Conservation (phyloP, 179 eudicot species). For the Gypsophila paniculata region DNA sequence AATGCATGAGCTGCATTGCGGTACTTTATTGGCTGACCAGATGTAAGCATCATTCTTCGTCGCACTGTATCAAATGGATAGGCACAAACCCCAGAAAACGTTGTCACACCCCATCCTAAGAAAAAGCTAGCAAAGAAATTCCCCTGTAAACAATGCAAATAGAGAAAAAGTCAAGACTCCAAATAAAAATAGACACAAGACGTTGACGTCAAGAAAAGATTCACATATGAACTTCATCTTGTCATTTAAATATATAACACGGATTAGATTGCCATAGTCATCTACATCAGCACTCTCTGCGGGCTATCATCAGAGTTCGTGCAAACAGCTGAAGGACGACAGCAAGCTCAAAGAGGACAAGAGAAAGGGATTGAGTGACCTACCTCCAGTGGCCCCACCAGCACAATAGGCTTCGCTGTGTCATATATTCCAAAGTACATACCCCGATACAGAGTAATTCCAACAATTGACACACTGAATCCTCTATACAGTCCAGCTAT, state of each 20-base stretch:
- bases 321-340: neutral
- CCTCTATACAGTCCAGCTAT: constrained; percentile 82
- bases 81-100: constrained; percentile 83
- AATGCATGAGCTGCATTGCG: constrained; percentile 64
- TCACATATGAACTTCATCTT: no score
- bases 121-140: constrained; percentile 85
- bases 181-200: no score
- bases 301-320: no score
- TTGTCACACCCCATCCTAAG: constrained; percentile 93
- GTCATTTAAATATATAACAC: no score
- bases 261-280: no score
- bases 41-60: constrained; percentile 97
- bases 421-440: constrained; percentile 95
- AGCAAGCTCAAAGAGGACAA: neutral
- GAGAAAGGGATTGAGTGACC: constrained; percentile 11
- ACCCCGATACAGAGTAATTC: constrained; percentile 95
- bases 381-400: constrained; percentile 83
- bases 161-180: neutral
- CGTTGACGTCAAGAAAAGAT: no score
- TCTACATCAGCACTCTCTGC: no score
- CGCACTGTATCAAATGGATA: constrained; percentile 96
- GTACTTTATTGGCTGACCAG: constrained; percentile 80
- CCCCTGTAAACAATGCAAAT: constrained; percentile 44
- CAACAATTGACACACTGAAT: constrained; percentile 76
- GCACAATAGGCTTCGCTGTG: constrained; percentile 77